Conservation (phyloP, 805 yeast genomes). For the Nakazawaea holstii region DNA sequence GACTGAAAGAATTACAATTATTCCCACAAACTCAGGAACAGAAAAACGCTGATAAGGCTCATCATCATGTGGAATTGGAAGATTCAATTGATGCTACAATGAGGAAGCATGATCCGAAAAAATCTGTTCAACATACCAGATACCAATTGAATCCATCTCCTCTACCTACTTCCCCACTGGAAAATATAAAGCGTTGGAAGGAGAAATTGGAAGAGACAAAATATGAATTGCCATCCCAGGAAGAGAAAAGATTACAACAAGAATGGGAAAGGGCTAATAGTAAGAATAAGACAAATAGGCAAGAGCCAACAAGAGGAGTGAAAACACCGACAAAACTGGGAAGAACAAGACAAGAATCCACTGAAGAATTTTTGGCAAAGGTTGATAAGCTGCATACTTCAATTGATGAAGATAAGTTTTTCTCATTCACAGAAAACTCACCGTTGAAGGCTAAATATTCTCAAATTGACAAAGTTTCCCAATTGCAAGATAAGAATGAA, state of each 20-base stretch:
- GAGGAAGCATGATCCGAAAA: neutral
- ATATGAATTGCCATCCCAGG: conserved; percentile 9
- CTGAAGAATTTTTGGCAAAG: neutral
- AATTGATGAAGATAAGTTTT: neutral
- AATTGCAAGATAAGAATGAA: neutral
- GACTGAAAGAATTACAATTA: conserved; percentile 7
- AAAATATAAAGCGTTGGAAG: conserved; percentile 6
- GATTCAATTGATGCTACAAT: conserved; percentile 7
- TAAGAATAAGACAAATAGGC: neutral
- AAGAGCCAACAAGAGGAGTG: neutral
- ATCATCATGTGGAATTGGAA: neutral
- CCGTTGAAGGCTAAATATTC: neutral
- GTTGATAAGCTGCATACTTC: neutral
- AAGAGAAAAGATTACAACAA: conserved; percentile 4
- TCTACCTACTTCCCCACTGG: conserved; percentile 8
- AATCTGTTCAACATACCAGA: neutral
- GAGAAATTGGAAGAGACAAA: neutral
- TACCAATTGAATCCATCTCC: conserved; percentile 6
- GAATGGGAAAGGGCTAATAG: neutral
- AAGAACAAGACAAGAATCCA: neutral
- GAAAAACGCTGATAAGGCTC: no score
- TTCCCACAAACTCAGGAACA: neutral
- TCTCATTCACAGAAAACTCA: neutral
- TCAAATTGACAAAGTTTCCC: neutral
- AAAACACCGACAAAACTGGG: neutral